Evolutionary conservation across 2,329 filamentous ascomycete species (phyloP).

Genomic region (Alternaria incomplexa): DNA sequence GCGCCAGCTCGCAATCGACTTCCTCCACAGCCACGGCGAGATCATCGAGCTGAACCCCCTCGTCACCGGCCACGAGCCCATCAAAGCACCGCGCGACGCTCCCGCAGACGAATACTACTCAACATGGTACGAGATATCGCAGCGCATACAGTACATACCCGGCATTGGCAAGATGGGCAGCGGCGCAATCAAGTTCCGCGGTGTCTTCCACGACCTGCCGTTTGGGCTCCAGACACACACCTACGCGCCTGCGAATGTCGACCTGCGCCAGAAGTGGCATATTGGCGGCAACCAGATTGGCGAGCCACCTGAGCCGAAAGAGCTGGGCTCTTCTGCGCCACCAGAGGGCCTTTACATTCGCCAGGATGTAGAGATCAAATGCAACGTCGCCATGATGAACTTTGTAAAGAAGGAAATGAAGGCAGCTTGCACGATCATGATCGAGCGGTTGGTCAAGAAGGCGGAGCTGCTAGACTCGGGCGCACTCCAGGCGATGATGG

Average conservation of each 20-base stretch:
- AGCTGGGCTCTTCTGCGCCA: conserved; percentile 70
- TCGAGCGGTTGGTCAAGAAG: conserved; percentile 72
- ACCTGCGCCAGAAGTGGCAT: conserved; percentile 71
- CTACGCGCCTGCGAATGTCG: conserved; percentile 70
- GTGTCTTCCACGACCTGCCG: conserved; percentile 74
- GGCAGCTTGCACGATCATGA: conserved; percentile 70
- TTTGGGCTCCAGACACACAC: conserved; percentile 76
- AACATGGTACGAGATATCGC: conserved; percentile 75
- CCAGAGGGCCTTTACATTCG: conserved; percentile 70
- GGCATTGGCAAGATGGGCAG: conserved; percentile 70
- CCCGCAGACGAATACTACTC: conserved; percentile 74
- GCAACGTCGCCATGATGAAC: conserved; percentile 68
- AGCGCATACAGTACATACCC: conserved; percentile 72
- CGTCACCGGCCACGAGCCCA: conserved; percentile 67
- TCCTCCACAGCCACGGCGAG: conserved; percentile 73
- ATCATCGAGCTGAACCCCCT: conserved; percentile 75
- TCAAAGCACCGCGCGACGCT: conserved; percentile 71
- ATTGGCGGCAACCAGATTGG: conserved; percentile 73
- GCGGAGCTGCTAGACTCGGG: conserved; percentile 72
- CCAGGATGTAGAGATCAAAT: conserved; percentile 74
- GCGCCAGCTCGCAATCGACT: conserved; percentile 73
- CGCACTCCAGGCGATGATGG: conserved; percentile 70
- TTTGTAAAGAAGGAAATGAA: conserved; percentile 73
- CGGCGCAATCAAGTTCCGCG: conserved; percentile 71
- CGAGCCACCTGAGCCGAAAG: conserved; percentile 66